Conservation (phyloP, 2,329 filamentous ascomycete species). For the Mariannaea elegans region DNA sequence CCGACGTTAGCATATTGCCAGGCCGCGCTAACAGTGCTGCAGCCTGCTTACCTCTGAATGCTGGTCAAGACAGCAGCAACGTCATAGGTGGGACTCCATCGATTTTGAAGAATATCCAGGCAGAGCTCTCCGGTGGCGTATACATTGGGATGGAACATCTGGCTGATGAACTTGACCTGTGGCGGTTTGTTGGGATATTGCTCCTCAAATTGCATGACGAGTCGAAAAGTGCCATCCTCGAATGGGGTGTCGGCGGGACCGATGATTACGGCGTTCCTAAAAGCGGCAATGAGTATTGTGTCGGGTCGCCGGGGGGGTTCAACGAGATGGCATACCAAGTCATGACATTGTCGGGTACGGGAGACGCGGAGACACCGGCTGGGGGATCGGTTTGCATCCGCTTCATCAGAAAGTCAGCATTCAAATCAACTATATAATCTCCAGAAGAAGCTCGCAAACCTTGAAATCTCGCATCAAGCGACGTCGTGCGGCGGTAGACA, state of each 20-base stretch:
- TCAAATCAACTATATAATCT: background rate
- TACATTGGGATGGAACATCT: constrained; percentile 99
- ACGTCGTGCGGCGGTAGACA: constrained; percentile 93
- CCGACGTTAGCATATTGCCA: constrained; percentile 39
- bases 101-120: constrained; percentile 94
- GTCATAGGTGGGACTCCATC: constrained; percentile 99
- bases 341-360: constrained; percentile 97
- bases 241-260: constrained; percentile 96
- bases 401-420: constrained; percentile 55
- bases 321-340: constrained; percentile 73
- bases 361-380: constrained; percentile 94
- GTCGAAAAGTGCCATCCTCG: constrained; percentile 95
- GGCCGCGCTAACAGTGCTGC: background rate
- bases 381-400: constrained; percentile 99
- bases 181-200: constrained; percentile 99
- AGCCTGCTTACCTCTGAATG: constrained; percentile 80
- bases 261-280: constrained; percentile 98
- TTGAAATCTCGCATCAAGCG: constrained; percentile 99
- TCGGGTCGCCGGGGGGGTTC: background rate
- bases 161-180: constrained; percentile 96
- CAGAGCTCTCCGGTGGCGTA: constrained; percentile 97
- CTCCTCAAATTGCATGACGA: constrained; percentile 99
- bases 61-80: constrained; percentile 96
- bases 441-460: constrained; percentile 61
- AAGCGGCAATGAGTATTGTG: constrained; percentile 30